These are phyloP conservation scores for Boletellus sp. DNA, from an alignment of 768 basidiomycete genomes.

Conservation along the genomic window DNA sequence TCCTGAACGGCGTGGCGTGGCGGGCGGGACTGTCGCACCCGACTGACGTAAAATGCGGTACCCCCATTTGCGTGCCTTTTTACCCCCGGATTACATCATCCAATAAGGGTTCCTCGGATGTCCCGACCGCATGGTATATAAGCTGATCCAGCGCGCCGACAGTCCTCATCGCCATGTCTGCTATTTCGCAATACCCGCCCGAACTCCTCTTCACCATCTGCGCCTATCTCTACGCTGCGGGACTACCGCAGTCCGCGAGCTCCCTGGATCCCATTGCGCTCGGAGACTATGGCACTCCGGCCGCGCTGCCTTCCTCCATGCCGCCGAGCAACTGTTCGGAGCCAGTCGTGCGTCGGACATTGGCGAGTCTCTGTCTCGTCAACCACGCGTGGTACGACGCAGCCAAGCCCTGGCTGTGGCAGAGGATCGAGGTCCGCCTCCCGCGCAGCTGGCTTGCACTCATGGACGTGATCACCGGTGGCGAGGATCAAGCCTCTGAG, in stretches of 20 bases:
- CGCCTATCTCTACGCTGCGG: conserved; percentile 62
- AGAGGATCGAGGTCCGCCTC: conserved; percentile 74
- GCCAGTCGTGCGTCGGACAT: conserved; percentile 56
- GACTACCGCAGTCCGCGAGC: conserved; percentile 46
- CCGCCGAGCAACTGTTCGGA: conserved; percentile 73
- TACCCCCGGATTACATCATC: conserved; percentile 24
- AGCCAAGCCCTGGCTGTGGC: conserved; percentile 88
- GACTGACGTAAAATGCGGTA: conserved; percentile 1
- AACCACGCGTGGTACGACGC: conserved; percentile 76
- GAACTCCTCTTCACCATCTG: conserved; percentile 75
- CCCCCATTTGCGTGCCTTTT: conserved; percentile 11
- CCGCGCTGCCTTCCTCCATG: conserved; percentile 66
- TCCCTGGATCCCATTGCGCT: conserved; percentile 71
- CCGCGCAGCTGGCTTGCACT: conserved; percentile 83
- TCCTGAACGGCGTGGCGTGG: too few relatives aligned
- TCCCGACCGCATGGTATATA: conserved; percentile 9
- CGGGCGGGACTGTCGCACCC: conserved; percentile 9
- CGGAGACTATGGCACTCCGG: conserved; percentile 45
- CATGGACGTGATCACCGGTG: conserved; percentile 74
- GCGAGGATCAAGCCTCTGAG: conserved; percentile 46
- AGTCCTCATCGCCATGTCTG: conserved; percentile 15
- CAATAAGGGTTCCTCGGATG: neutral
- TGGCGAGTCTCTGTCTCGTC: conserved; percentile 71
- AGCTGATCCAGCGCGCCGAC: neutral
- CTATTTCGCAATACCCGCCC: conserved; percentile 52